These are phyloP conservation scores for Plantago elongata DNA, from an alignment of 257 asterid genomes.

Conservation along the genomic window DNA sequence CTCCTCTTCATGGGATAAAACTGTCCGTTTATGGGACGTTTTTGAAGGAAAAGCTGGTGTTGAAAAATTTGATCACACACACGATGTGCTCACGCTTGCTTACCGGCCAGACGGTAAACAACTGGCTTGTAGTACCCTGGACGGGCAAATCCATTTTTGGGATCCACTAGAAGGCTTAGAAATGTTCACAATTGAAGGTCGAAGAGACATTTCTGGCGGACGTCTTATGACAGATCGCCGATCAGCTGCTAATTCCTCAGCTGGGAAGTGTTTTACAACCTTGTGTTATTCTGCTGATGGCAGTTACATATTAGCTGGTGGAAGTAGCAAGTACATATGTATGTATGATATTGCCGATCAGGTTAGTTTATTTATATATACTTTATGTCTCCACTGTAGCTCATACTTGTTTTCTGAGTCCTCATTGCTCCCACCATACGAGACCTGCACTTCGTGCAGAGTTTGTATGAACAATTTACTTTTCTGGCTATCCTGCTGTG, in stretches of 20 bases:
- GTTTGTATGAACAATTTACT: too few species aligned
- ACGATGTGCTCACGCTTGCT: slow-evolving; percentile 83
- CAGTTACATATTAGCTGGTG: slow-evolving; percentile 93
- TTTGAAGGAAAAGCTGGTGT: slow-evolving; percentile 91
- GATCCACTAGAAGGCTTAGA: slow-evolving; percentile 78
- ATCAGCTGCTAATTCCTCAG: slow-evolving; percentile 79
- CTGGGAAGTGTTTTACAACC: slow-evolving; percentile 91
- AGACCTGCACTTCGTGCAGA: too few species aligned
- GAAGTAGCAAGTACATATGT: slow-evolving; percentile 89
- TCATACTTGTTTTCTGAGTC: not conserved
- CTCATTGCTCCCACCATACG: too few species aligned
- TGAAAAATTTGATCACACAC: slow-evolving; percentile 83
- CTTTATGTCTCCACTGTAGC: not conserved
- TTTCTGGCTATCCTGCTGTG: too few species aligned
- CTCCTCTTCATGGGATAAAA: slow-evolving; percentile 98
- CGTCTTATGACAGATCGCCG: slow-evolving; percentile 98
- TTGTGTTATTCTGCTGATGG: slow-evolving; percentile 97
- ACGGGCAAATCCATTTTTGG: slow-evolving; percentile 96
- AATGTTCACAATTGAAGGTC: slow-evolving; percentile 93
- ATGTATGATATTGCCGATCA: slow-evolving; percentile 96
- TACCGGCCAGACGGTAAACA: slow-evolving; percentile 97
- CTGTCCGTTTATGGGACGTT: slow-evolving; percentile 92
- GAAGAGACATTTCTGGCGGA: slow-evolving; percentile 97
- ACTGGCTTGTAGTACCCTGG: slow-evolving; percentile 90
- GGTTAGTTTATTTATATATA: slow-evolving; percentile 45